Conservation (phyloP, 345 rosid species). For the Carallia brachiata region DNA sequence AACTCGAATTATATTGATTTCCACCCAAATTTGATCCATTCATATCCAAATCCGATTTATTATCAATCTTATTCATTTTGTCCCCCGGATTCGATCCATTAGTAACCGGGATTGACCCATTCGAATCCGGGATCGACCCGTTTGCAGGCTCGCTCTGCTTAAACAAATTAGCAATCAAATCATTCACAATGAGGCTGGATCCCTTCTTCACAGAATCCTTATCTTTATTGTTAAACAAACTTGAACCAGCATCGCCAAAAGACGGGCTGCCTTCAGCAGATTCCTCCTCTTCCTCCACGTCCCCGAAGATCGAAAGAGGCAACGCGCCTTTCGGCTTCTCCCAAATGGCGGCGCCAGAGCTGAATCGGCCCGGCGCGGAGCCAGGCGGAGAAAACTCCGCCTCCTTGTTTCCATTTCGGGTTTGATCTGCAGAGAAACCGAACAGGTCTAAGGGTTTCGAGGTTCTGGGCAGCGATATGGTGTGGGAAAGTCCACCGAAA, state of each 20-base stretch:
- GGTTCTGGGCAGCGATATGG: slow-evolving; percentile 27
- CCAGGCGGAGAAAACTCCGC: slow-evolving; percentile 18
- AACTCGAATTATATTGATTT: not conserved
- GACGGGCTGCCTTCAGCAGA: slow-evolving; percentile 33
- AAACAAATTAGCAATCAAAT: slow-evolving; percentile 48
- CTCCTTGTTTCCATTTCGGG: not conserved
- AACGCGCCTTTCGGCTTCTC: slow-evolving; percentile 56
- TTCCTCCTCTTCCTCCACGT: slow-evolving; percentile 39
- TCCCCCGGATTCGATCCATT: slow-evolving; percentile 16
- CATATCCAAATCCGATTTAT: slow-evolving; percentile 9
- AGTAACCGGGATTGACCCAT: slow-evolving; percentile 14
- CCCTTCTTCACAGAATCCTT: slow-evolving; percentile 27
- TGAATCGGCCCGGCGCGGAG: slow-evolving; percentile 34
- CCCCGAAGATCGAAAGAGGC: slow-evolving; percentile 88
- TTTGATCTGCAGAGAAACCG: slow-evolving; percentile 20
- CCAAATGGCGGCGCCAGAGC: slow-evolving; percentile 36
- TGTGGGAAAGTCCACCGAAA: slow-evolving; percentile 14
- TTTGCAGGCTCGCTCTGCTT: slow-evolving; percentile 24
- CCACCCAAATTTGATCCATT: slow-evolving; percentile 18
- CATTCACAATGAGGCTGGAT: slow-evolving; percentile 24
- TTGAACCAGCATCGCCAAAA: slow-evolving; percentile 23
- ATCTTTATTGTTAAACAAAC: slow-evolving; percentile 22
- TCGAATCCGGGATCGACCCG: slow-evolving; percentile 8
- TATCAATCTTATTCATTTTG: not conserved
- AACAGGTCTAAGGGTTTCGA: slow-evolving; percentile 12